Base-by-base conservation (phyloP, 2,329 filamentous ascomycete genomes). In the Colletotrichum costaricense region DNA sequence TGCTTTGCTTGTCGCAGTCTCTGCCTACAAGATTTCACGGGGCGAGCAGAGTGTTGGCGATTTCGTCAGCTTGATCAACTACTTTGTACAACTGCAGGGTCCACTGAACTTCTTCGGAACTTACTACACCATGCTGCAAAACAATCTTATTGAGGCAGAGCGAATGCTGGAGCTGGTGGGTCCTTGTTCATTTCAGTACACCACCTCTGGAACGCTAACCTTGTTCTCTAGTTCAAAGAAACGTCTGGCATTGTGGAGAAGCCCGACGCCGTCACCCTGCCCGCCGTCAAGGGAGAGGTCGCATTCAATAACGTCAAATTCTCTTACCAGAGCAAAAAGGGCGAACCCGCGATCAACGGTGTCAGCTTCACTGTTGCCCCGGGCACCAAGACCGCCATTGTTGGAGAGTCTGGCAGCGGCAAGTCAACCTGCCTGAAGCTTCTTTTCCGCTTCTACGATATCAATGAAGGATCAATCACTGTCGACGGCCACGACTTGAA, bases 61-160 rank as follows among this genome's bases (percentile, higher is more conserved):
- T 63, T 92, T 92, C 70, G 88, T 90, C 24, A 83, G 83, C 28
- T 78, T 91, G 16, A 84, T 91, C 68, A 87, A 87, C 26, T 91
- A 91, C 79, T 89, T 91, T 82, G 86, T 87, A n/a, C 89, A 91
- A 77, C 83, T 91, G 5, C 89, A 91, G 74, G 88, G 86, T 6
- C 90, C 90, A 5, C 83, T 92, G 63, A 91, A 90, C 78, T 92
- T 91, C 80, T 92, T 92, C 75, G 84, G 85, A 0, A 86, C 84
- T 2, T 86, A 85, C 70, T 87, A 86, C 71, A 85, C 81, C 8
- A 82, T 85, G 81, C 78, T 87, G 9, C 83, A 86, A 77, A 85
- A 84, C 73, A 85, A 85, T 16, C 76, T 87, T 0, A 85, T 87
- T 19, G 83, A 86, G 71, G 84, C 85, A 4, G 84, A 87, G 78